A percentile compares a stretch with the other conserved stretches of the same genome.
phyloP scores from a whole-genome alignment of 179 eudicot species.

The Camellia oleifera region DNA sequence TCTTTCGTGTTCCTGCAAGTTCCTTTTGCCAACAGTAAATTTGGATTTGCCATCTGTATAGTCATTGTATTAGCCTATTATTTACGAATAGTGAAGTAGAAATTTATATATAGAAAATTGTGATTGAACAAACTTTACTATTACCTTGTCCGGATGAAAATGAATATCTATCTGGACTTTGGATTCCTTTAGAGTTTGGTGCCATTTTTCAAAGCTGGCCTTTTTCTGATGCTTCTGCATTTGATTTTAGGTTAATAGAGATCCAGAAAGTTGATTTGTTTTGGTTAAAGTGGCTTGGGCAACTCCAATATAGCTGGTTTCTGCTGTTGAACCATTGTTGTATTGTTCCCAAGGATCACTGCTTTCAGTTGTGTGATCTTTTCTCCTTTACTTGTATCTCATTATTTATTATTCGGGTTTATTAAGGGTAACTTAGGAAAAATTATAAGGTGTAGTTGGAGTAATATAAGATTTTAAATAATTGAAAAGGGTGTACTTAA shows the following conservation, averaged over 20 bases:
- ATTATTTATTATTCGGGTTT: not conserved
- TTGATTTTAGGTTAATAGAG: conserved; percentile 6
- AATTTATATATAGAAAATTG: conserved; percentile 14
- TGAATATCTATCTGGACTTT: conserved; percentile 10
- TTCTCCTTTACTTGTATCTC: not conserved
- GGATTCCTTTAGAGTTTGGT: conserved; percentile 6
- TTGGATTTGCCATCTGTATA: conserved; percentile 51
- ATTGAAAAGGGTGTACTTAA: too few relatives aligned
- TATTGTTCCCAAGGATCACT: not conserved
- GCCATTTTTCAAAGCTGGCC: conserved; percentile 11
- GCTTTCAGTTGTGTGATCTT: not conserved
- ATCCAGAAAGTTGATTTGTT: conserved; percentile 4
- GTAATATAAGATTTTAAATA: too few relatives aligned
- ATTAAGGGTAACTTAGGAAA: too few relatives aligned
- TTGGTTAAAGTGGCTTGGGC: not conserved
- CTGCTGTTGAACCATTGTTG: not conserved
- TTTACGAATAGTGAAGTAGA: conserved; percentile 21
- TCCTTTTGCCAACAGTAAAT: conserved; percentile 58
- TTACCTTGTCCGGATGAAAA: not conserved
- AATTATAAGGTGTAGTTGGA: too few relatives aligned
- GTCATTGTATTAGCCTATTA: conserved; percentile 27
- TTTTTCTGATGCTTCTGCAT: not conserved
- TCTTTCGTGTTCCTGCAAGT: conserved; percentile 91
- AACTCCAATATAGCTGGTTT: not conserved
- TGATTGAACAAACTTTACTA: not conserved